Evolutionary conservation across 192 early-diverging fungal species (phyloP), one percentile per base, ranked within the genome.

Genomic region (Chytriomyces confervae): DNA sequence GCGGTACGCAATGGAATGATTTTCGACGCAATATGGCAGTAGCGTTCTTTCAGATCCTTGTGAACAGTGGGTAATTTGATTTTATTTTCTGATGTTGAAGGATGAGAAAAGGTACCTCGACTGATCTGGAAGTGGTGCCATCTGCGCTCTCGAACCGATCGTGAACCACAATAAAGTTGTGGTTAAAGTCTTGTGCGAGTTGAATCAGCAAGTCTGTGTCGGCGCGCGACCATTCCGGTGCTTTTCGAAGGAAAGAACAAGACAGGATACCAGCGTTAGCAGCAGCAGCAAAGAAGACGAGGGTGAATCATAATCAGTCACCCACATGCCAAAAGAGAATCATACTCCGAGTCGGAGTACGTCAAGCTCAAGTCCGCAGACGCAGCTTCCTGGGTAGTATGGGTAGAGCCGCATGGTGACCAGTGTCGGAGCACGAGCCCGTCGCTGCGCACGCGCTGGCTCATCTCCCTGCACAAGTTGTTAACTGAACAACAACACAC

Each of bases 1-100:
- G 68, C 66, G 1, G 64, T 69, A 50, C 95, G 87, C 11, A 82
- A 79, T 72, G 87, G 84, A 44, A 90, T 85, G n/a, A 98, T 79
- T 45, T 83, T 89, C 16, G 87, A 85, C 11, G 85, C 83, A 3
- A 97, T 87, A 11, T 78, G 75, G 66, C 94, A 97, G 80, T 95
- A 97, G 13, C 96, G 85, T 72, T 94, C 92, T 81, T 95, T 95
- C 44, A 98, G 71, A 46, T 98, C 96, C 88, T 95, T 3, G 44
- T 20, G 50, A 16, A 68, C 65, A 61, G 60, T 27, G 47, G 16
- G 7, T 61, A 10, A 44, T n/a, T 46, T 36, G 1, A 36, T 1
- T 36, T 36, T 36, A 36, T 36, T 36, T 36, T 36, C 36, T 36
- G 50, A 5, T 50, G 43, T n/a, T 2, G 18, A 36, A 6, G 24